These are phyloP conservation scores for Coelastrella sp. DNA, from an alignment of 139 green algal genomes.

Conservation along the genomic window DNA sequence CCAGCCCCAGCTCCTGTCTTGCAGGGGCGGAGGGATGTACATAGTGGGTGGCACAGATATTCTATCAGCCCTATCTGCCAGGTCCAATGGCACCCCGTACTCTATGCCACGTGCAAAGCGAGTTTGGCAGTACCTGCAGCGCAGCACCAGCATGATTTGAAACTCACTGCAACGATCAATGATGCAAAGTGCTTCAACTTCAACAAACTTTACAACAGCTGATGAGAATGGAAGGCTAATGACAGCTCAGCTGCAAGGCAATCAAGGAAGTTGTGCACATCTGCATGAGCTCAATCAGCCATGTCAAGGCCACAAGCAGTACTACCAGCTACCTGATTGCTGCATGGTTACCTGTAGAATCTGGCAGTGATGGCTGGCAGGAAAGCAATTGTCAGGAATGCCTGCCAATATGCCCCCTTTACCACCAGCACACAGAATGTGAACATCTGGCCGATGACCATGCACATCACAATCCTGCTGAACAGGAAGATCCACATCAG, in stretches of 20 bases:
- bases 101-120: conserved; percentile 48
- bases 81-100: conserved; percentile 54
- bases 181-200: background rate
- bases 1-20: conserved; percentile 58
- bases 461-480: conserved; percentile 57
- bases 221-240: no score
- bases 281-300: background rate
- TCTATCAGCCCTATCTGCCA: conserved; percentile 32
- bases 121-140: conserved; percentile 47
- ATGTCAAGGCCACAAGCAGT: conserved; percentile 18
- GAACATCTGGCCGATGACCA: conserved; percentile 65
- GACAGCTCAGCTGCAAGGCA: background rate
- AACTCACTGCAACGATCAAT: background rate
- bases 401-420: conserved; percentile 73
- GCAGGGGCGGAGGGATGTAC: conserved; percentile 64
- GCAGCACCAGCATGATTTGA: background rate
- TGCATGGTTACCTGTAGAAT: conserved; percentile 68
- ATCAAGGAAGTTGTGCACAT: background rate
- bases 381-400: conserved; percentile 65
- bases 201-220: background rate
- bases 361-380: conserved; percentile 74
- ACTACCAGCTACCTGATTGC: background rate
- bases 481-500: conserved; percentile 71
- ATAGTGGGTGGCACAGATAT: conserved; percentile 46
- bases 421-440: conserved; percentile 76